Conservation (phyloP, 176 grass and related monocot species). For the Elaeis guineensis region DNA sequence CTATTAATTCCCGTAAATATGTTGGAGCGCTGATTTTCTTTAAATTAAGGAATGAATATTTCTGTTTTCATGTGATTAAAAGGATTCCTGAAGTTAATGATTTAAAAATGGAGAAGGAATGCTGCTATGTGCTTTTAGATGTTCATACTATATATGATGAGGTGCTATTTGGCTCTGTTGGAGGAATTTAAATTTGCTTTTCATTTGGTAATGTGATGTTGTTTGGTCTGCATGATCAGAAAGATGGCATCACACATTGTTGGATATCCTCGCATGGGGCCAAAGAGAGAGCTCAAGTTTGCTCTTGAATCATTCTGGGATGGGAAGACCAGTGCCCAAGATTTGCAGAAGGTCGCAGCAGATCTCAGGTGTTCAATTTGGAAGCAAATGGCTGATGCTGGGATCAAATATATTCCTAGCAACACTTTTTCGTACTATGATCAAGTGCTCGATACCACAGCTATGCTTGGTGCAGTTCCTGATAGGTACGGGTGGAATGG, state of each 20-base stretch:
- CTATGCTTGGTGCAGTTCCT: conserved; percentile 83
- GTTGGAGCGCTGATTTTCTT: too few relatives aligned
- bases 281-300: conserved; percentile 97
- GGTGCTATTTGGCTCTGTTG: background rate
- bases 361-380: conserved; percentile 80
- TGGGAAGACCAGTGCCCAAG: conserved; percentile 70
- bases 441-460: conserved; percentile 80
- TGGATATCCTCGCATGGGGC: conserved; percentile 96
- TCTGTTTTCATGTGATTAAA: too few relatives aligned
- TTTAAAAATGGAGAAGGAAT: too few relatives aligned
- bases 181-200: background rate
- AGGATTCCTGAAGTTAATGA: too few relatives aligned
- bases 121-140: background rate
- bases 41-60: too few relatives aligned
- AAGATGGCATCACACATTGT: conserved; percentile 97
- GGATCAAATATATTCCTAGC: conserved; percentile 98
- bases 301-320: conserved; percentile 96
- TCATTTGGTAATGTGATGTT: conserved; percentile 8
- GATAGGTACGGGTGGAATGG: conserved; percentile 68
- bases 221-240: conserved; percentile 1
- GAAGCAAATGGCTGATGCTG: conserved; percentile 86
- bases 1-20: too few relatives aligned
- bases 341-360: conserved; percentile 68
- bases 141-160: background rate
- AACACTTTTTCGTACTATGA: conserved; percentile 89